Base-by-base conservation (phyloP, 129 eudicot genomes). In the Dittrichia graveolens region DNA sequence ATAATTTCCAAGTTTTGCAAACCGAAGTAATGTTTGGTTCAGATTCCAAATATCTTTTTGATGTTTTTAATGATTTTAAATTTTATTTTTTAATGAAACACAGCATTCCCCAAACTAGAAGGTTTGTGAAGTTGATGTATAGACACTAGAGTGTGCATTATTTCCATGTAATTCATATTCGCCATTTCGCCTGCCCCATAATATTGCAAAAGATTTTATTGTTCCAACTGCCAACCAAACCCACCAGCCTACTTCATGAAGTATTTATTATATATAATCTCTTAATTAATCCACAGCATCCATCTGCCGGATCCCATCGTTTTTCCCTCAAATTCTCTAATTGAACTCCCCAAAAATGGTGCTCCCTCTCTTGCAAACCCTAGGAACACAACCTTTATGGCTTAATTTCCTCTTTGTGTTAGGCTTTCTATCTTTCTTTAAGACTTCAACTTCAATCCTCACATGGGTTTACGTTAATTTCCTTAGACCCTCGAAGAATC, bases 401-500 rank as follows among this genome's bases (percentile, higher is more conserved):
- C 78, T 87, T 7, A 81, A 67, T 56, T 35, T 88, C 61, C 71
- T 90, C 3, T 52, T 88, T 38, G 24, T 79, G 7, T 43, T 94
- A 18, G 95, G 93, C n/a, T 68, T 79, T 46, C 18, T 88, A 11
- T 71, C 84, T 0, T 72, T 86, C 57, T 69, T 80, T 16, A 84
- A 71, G 52, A 65, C 78, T 68, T 80, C 74, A n/a, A 58, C 88
- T 66, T 78, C 86, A 8, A 52, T 85, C 53, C 81, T 94, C 78
- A 85, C 49, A 35, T 94, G 96, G 95, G 92, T 82, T 48, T 94
- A 88, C 69, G 81, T 89, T 55, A 82, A 86, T 87, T 92, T 92
- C 82, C 65, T 92, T 61, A 81, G 98, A 82, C 87, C 95, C 42
- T 34, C 86, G 6, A 92, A 92, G 69, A 83, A 92, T 76, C 85